Evolutionary conservation across 1,284 basidiomycete species (phyloP), one percentile per base, ranked within the genome.

Genomic region (Hemileia vastatrix): DNA sequence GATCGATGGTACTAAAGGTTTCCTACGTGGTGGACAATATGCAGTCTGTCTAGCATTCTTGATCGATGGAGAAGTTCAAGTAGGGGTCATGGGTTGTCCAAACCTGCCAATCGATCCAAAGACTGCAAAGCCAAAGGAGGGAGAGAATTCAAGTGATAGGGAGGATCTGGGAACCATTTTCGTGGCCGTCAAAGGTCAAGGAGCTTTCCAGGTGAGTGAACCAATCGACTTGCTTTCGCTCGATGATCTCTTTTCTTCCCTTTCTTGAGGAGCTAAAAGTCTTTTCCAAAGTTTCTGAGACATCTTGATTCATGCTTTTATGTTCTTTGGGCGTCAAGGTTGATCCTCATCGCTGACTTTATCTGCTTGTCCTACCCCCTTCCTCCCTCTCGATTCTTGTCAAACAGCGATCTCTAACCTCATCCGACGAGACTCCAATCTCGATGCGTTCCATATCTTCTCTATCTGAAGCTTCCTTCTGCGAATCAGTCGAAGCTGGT

Each of bases 1-100:
- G 24, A 91, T 93, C 68, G 90, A 93, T 72, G 90, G 90, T 6
- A 92, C 89, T 21, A 93, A 93, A 75, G 91, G 94, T 2, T 99
- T 98, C 80, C 81, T 98, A 49, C 85, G 94, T 21, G 91, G 92
- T 9, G 93, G 90, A 61, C 95, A 99, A 77, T 99, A 94, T 73
- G 94, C 94, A 4, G 90, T 98, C 27, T 98, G 94, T 77, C 81
- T 99, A 31, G 88, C 92, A 0, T 81, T 98, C 64, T 84, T 98
- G 70, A 82, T 91, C 61, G 85, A 97, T 69, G 83, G 88, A 0
- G 76, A 85, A 63, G 90, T 94, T 45, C 81, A 90, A 71, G 80
- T 96, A 11, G 93, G 92, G 19, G 86, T 96, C 19, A 90, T 97
- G 72, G 94, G 93, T 4, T 97, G 93, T 76, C 94, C 93, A 0